Base-by-base conservation (phyloP, 176 grass and related monocot species). In the Phragmites australis region DNA sequence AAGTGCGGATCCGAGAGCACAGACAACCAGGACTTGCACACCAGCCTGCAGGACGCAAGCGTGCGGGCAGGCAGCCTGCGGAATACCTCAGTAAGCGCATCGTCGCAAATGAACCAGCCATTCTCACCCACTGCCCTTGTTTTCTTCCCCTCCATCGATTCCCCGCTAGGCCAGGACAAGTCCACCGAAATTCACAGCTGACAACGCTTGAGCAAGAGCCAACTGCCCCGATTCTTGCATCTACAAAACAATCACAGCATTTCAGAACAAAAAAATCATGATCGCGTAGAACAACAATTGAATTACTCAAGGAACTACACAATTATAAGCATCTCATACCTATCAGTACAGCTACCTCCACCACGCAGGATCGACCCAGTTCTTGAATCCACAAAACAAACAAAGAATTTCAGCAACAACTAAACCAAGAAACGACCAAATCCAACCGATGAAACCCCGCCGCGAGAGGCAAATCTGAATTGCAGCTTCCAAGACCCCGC, bases 21-120 rank as follows among this genome's bases (percentile, higher is more conserved):
- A 1, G 72, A 51, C 78, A 85, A 72, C 88, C 88, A 89, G 0
- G 83, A 89, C 66, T 78, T 89, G 78, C 88, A 89, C 31, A 89
- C 88, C 31, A 86, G 51, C 73, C 83, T 85, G 83, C 83, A 89
- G 2, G 83, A 63, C 0, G 66, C 88, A 0, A 89, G 83, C 2
- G 78, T 56, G 26, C 88, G 88, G 0, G 88, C 88, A 0, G 88
- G 88, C 57, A 89, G 72, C 78, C 83, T 64, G 65, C 63, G 42
- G 65, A 89, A 89, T 9, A 89, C 83, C 72, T 89, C 88, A 0
- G 88, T 81, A 19, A 89, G 88, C 14, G 72, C 83, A 9, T 89
- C 88, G 0, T 80, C 76, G 39, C 83, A 89, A 44, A 89, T 69
- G 22, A 44, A 27, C 65, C 30, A 31, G 30, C 48, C 72, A 58